phyloP scores from a whole-genome alignment of 164 flowering plant species.

The Pachysandra terminalis region DNA sequence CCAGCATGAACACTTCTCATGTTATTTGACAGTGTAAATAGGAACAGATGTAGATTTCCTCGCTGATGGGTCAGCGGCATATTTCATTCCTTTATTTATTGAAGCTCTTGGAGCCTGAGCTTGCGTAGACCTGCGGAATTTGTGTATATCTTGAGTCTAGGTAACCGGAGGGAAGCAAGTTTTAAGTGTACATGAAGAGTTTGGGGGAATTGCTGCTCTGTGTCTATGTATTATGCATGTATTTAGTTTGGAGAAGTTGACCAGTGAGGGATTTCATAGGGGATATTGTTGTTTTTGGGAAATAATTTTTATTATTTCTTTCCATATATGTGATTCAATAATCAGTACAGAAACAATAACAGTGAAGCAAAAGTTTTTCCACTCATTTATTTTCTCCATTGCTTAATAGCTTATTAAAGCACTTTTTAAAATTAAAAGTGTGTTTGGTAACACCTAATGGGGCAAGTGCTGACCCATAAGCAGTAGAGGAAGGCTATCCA shows the following conservation, averaged over 20 bases:
- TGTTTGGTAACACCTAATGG: too few relatives aligned
- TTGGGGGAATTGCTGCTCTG: background rate
- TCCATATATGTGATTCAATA: too few relatives aligned
- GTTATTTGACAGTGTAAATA: slow-evolving; percentile 1
- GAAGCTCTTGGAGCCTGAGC: slow-evolving; percentile 4
- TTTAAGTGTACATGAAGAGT: slow-evolving; percentile 7
- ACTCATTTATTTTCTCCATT: too few relatives aligned
- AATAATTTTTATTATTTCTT: background rate
- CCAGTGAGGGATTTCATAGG: too few relatives aligned
- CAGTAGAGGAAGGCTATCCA: too few relatives aligned
- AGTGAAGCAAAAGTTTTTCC: too few relatives aligned
- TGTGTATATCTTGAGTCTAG: slow-evolving; percentile 19
- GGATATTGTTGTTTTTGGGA: slow-evolving; percentile 2
- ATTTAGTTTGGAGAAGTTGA: background rate
- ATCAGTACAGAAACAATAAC: too few relatives aligned
- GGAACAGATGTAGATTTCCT: background rate
- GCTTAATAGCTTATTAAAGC: too few relatives aligned
- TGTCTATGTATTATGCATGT: background rate
- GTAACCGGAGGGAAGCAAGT: background rate
- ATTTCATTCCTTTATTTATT: slow-evolving; percentile 5
- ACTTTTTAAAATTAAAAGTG: too few relatives aligned
- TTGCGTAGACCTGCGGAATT: slow-evolving; percentile 6
- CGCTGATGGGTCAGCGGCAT: background rate
- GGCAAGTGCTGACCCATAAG: too few relatives aligned
- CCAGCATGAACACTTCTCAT: slow-evolving; percentile 22